phyloP scores from a whole-genome alignment of 306 rosid genomes.

The Canavalia ensiformis region DNA sequence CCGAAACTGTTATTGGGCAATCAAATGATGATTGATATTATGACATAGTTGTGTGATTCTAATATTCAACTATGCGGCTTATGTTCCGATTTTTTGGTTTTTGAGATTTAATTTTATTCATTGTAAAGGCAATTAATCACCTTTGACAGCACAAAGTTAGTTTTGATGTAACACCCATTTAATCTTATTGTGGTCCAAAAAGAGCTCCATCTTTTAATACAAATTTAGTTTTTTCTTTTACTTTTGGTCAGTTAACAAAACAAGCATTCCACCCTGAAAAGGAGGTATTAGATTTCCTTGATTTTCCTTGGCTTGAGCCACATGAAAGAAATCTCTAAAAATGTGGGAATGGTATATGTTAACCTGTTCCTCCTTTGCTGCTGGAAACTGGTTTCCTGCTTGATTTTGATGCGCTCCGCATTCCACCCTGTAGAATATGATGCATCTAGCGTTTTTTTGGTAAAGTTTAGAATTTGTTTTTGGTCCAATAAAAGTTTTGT shows the following conservation, averaged over 20 bases:
- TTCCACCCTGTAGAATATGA: constrained; percentile 15
- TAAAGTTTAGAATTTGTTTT: neutral
- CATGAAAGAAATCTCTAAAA: constrained; percentile 88
- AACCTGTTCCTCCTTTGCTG: neutral
- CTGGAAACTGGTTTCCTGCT: neutral
- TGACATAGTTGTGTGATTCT: neutral
- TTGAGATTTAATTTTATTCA: constrained; percentile 21
- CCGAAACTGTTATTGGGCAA: constrained; percentile 4
- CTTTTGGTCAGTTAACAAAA: too few relatives aligned
- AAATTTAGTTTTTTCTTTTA: too few relatives aligned
- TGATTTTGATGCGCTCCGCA: neutral
- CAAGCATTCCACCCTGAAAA: constrained; percentile 63
- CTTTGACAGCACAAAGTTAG: neutral
- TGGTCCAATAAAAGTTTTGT: too few relatives aligned
- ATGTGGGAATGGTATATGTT: neutral
- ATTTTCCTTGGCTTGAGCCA: constrained; percentile 91
- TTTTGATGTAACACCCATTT: too few relatives aligned
- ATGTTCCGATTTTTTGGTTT: neutral
- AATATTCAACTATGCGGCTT: constrained; percentile 20
- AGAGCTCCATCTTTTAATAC: too few relatives aligned
- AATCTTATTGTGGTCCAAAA: too few relatives aligned
- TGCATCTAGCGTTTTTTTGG: neutral
- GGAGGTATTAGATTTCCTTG: constrained; percentile 86
- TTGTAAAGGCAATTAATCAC: neutral
- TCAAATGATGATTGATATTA: constrained; percentile 12